These are phyloP conservation scores for Solanum medicagineum DNA, from an alignment of 257 asterid genomes.

Conservation along the genomic window DNA sequence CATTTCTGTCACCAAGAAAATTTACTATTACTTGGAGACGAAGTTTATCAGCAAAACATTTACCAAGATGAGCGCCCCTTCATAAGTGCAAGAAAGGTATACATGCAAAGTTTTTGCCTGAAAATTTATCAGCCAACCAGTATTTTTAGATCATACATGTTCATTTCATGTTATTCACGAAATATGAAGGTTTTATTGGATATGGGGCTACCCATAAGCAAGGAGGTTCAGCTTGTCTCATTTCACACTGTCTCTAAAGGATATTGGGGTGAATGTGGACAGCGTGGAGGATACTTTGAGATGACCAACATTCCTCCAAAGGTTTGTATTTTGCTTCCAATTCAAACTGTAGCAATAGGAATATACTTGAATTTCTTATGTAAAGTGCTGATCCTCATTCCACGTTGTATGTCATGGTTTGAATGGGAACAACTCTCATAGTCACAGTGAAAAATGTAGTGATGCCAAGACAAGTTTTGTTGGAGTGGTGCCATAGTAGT, in stretches of 20 bases:
- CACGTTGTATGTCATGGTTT: neutral
- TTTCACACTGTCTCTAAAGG: conserved; percentile 98
- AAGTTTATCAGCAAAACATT: conserved; percentile 95
- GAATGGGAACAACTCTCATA: neutral
- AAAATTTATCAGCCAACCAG: neutral
- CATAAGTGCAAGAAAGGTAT: conserved; percentile 82
- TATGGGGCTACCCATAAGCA: conserved; percentile 84
- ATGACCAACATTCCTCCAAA: conserved; percentile 85
- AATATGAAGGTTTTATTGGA: conserved; percentile 64
- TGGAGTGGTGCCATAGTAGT: neutral
- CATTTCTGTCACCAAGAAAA: conserved; percentile 76
- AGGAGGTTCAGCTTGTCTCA: conserved; percentile 76
- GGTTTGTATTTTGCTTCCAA: conserved; percentile 29
- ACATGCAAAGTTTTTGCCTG: neutral
- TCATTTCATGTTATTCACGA: neutral
- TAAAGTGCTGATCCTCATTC: neutral
- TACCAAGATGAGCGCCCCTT: conserved; percentile 98
- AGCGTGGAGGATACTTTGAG: conserved; percentile 98
- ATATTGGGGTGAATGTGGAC: conserved; percentile 97
- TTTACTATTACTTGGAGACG: conserved; percentile 81
- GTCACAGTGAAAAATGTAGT: neutral
- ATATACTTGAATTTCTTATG: neutral
- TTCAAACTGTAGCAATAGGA: neutral
- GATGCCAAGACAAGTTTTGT: neutral
- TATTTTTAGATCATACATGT: neutral